A percentile compares a stretch with the other conserved stretches of the same genome.
These are phyloP conservation scores for Cyclotella sp. DNA, from an alignment of 108 stramenopile species.

Conservation along the genomic window DNA sequence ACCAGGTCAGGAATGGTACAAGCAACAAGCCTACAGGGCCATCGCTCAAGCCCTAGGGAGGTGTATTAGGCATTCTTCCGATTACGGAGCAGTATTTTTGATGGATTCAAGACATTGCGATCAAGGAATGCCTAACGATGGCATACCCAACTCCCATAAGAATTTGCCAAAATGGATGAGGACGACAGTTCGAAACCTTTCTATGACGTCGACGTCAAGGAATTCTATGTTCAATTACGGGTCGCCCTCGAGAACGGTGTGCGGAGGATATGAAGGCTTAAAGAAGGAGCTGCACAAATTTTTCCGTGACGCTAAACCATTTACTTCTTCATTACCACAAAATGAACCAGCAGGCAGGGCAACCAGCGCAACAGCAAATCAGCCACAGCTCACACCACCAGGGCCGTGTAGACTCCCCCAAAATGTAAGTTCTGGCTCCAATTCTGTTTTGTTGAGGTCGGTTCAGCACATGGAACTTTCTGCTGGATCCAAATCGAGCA, in stretches of 20 bases:
- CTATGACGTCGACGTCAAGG: slow-evolving; percentile 32
- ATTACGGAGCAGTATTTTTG: slow-evolving; percentile 88
- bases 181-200: slow-evolving; percentile 61
- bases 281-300: slow-evolving; percentile 58
- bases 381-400: slow-evolving; percentile 1
- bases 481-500: neutral
- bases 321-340: slow-evolving; percentile 49
- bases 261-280: slow-evolving; percentile 53
- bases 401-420: neutral
- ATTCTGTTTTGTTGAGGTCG: neutral
- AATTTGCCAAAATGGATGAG: slow-evolving; percentile 88
- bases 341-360: slow-evolving; percentile 1
- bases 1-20: slow-evolving; percentile 88
- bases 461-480: slow-evolving; percentile 13
- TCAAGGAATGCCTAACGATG: slow-evolving; percentile 66
- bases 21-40: slow-evolving; percentile 91
- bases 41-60: slow-evolving; percentile 90
- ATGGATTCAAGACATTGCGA: slow-evolving; percentile 86
- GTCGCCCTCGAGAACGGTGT: slow-evolving; percentile 34
- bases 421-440: neutral
- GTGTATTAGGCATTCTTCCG: slow-evolving; percentile 88
- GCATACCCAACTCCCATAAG: slow-evolving; percentile 55
- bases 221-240: slow-evolving; percentile 34
- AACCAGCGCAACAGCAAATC: neutral
- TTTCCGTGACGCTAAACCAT: slow-evolving; percentile 55